Base-by-base conservation (phyloP, 495 filamentous ascomycete species). In the Acidomyces sp. region DNA sequence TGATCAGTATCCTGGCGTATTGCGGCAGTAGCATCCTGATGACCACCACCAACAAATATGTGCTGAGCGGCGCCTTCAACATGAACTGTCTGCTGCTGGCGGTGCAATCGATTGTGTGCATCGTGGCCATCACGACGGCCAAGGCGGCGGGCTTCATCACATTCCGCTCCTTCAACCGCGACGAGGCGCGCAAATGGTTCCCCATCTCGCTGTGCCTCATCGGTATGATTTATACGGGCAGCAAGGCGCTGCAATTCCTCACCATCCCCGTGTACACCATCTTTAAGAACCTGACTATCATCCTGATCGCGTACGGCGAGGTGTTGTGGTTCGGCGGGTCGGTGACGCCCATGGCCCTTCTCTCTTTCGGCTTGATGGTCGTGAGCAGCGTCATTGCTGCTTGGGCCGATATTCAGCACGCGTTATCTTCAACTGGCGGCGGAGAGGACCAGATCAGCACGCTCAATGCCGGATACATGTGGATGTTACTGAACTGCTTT, bases 201-300 rank as follows among this genome's bases (percentile, higher is more conserved):
- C 90, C 90, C 29, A 85, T 99, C 57, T 95, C 92, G 33, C 68
- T 96, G 30, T 78, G 95, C 40, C 78, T 99, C 45, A 92, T 99
- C 59, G 86, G 86, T 52, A 99, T 95, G 88, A 99, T 96, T 63
- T 99, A 96, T 69, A 96, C 90, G 34, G 77, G 82, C 56, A 86
- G 83, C 58, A 95, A 95, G 66, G 88, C 90, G 16, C 78, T 99
- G 35, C 87, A 95, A 61, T 96, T 77, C 65, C 79, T 99, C 43
- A 93, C 85, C 13, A 93, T 99, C 37, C 90, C 90, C 10, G 90
- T 99, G 3, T 99, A 99, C 67, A 99, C 90, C 36, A 99, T 99
- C 61, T 99, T 99, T 74, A 99, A 99, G 72, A 99, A 99, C 62
- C 62, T 99, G 68, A 96, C 90, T 36, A 99, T 90, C 62, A 99